These are phyloP conservation scores for Aspergillus tamarii DNA, from an alignment of 2,329 filamentous ascomycete genomes.

Conservation along the genomic window DNA sequence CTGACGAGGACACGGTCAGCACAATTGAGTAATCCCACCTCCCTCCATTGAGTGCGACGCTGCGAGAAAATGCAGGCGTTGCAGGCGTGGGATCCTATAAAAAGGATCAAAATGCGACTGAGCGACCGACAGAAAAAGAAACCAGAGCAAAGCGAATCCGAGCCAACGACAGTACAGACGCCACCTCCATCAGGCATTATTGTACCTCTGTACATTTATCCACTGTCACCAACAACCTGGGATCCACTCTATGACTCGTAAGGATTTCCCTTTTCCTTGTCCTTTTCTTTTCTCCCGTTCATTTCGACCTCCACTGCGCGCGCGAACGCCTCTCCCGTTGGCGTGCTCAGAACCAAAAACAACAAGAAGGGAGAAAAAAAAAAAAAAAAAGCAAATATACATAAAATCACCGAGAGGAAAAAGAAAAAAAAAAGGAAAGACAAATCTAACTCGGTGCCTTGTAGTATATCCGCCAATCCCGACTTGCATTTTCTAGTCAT, in stretches of 20 bases:
- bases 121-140: neutral
- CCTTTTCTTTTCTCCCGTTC: neutral
- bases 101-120: neutral
- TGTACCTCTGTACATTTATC: conserved; percentile 24
- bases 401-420: no score
- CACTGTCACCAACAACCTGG: conserved; percentile 18
- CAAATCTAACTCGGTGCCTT: neutral
- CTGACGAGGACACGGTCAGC: neutral
- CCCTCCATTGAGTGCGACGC: neutral
- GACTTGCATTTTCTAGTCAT: conserved; percentile 20
- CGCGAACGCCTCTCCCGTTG: neutral
- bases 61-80: neutral
- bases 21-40: neutral
- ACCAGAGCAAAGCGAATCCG: neutral
- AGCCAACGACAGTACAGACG: neutral
- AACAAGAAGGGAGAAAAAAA: no score
- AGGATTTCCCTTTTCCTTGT: conserved; percentile 2
- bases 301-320: neutral
- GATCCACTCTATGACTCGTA: conserved; percentile 23
- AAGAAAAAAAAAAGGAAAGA: neutral
- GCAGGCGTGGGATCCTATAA: neutral
- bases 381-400: neutral
- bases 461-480: conserved; percentile 18
- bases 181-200: conserved; percentile 14
- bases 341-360: neutral